Evolutionary conservation across 345 rosid genomes (phyloP).

Genomic region (Erysimum cheiranthoides): DNA sequence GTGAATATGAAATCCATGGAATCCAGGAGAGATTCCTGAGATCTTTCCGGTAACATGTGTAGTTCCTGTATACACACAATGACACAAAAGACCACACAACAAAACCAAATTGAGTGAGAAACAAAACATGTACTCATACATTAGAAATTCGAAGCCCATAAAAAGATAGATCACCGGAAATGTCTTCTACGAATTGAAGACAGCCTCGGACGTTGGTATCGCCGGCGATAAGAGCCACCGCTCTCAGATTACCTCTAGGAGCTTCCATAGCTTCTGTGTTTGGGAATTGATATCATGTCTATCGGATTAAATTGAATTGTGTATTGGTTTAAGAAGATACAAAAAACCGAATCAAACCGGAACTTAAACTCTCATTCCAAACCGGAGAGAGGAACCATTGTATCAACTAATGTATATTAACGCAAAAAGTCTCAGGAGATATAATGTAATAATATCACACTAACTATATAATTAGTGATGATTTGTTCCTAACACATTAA

Average conservation of each 20-base stretch:
- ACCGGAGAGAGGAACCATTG: slow-evolving; percentile 15
- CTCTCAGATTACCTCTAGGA: slow-evolving; percentile 58
- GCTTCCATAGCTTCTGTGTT: slow-evolving; percentile 51
- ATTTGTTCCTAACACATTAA: slow-evolving; percentile 15
- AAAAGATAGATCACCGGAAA: slow-evolving; percentile 56
- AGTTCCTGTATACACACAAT: slow-evolving; percentile 54
- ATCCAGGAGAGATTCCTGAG: slow-evolving; percentile 78
- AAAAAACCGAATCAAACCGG: slow-evolving; percentile 31
- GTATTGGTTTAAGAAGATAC: not conserved
- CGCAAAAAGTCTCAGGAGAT: not conserved
- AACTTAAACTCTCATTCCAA: not conserved
- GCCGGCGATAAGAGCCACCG: slow-evolving; percentile 86
- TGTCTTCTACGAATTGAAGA: slow-evolving; percentile 64
- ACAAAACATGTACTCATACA: not conserved
- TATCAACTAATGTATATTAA: not conserved
- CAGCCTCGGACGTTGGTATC: slow-evolving; percentile 65
- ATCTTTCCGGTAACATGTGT: slow-evolving; percentile 81
- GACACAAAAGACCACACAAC: not conserved
- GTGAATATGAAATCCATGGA: slow-evolving; percentile 91
- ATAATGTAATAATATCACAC: not conserved
- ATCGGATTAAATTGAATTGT: slow-evolving; percentile 27
- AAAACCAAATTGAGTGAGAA: not conserved
- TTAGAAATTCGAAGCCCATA: not conserved
- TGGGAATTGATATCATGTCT: slow-evolving; percentile 5
- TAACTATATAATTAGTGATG: not conserved